Evolutionary conservation across 2,329 filamentous ascomycete genomes (phyloP).

Genomic region (Lachnellula arida): DNA sequence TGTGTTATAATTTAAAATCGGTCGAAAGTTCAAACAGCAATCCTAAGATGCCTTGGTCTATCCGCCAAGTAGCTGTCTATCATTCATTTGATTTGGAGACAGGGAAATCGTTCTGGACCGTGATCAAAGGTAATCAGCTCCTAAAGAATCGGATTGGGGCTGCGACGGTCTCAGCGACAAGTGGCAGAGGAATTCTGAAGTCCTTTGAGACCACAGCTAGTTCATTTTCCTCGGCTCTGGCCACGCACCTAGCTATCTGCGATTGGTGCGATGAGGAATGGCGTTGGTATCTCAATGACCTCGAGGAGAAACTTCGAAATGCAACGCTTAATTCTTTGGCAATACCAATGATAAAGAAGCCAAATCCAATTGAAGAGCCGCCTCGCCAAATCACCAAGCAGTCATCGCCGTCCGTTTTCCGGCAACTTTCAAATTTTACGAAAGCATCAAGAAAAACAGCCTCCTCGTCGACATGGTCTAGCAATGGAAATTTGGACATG

Average conservation of each 20-base stretch:
- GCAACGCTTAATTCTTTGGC: not conserved
- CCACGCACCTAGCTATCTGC: conserved; percentile 31
- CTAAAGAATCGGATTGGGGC: conserved; percentile 31
- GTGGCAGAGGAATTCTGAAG: not conserved
- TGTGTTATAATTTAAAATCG: conserved; percentile 39
- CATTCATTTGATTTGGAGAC: conserved; percentile 37
- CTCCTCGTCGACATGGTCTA: not conserved
- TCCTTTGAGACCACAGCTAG: not conserved
- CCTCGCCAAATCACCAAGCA: not conserved
- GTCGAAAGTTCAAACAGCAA: conserved; percentile 26
- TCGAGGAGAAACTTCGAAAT: conserved; percentile 31
- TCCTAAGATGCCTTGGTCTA: conserved; percentile 31
- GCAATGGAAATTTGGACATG: not conserved
- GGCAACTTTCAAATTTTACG: not conserved
- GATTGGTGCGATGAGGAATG: conserved; percentile 36
- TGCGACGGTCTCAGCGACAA: conserved; percentile 5
- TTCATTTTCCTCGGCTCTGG: conserved; percentile 21
- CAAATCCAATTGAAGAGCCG: not conserved
- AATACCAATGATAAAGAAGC: not conserved
- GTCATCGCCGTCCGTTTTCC: not conserved
- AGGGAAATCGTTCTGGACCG: conserved; percentile 33
- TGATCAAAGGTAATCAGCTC: conserved; percentile 34
- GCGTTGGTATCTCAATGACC: conserved; percentile 37
- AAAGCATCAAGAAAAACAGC: not conserved
- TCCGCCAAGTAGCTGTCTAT: conserved; percentile 35